These are phyloP conservation scores for Marasmius tenuissimus DNA, from an alignment of 1,284 basidiomycete species.

Conservation along the genomic window DNA sequence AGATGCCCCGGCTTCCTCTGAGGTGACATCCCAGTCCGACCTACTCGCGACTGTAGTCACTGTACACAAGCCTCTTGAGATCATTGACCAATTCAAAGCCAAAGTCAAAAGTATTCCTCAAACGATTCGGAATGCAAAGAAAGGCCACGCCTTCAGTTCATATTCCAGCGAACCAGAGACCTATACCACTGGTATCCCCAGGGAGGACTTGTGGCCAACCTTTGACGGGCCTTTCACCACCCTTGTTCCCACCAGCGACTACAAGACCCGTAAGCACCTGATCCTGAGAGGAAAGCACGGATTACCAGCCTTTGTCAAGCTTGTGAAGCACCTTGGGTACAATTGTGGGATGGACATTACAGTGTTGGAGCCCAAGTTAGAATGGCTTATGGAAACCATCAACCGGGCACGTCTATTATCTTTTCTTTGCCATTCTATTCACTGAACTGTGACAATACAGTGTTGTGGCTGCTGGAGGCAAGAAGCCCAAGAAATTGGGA, in stretches of 20 bases:
- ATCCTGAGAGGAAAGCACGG: neutral
- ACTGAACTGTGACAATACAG: neutral
- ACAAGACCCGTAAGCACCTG: neutral
- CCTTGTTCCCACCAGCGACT: neutral
- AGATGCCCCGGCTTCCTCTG: no score
- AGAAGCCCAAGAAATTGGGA: neutral
- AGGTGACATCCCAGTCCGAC: no score
- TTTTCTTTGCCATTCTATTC: neutral
- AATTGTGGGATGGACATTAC: conserved; percentile 13
- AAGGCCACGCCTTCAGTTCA: neutral
- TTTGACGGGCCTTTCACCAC: neutral
- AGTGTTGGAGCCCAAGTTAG: neutral
- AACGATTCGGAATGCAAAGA: neutral
- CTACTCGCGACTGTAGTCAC: no score
- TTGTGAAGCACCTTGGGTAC: conserved; percentile 4
- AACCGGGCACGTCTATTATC: neutral
- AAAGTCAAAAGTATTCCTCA: neutral
- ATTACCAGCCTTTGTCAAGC: neutral
- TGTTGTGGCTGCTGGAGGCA: neutral
- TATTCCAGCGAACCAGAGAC: neutral
- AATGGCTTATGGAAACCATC: neutral
- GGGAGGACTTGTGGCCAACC: neutral
- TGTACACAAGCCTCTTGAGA: neutral
- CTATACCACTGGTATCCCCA: neutral
- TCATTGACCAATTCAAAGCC: neutral